Evolutionary conservation across 2,329 filamentous ascomycete species (phyloP).

Genomic region (Pestalotiopsis sp.): DNA sequence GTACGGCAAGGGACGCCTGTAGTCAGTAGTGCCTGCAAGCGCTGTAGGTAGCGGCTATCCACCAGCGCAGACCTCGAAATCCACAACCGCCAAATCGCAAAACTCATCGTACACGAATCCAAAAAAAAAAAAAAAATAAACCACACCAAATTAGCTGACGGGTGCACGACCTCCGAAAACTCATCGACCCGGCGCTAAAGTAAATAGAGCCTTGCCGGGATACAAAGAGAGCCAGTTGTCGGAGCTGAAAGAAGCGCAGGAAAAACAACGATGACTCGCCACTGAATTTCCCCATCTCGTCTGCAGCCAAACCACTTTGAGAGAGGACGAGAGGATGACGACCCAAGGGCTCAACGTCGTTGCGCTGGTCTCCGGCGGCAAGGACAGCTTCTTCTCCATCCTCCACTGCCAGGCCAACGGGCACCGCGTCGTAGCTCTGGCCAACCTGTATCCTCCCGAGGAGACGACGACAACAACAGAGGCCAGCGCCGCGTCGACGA

Average conservation of each 20-base stretch:
- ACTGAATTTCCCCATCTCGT: slow-evolving; percentile 1
- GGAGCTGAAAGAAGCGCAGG: not conserved
- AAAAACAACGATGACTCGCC: slow-evolving; percentile 2
- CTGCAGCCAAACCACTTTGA: not conserved
- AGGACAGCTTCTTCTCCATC: slow-evolving; percentile 93
- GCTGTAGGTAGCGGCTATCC: not conserved
- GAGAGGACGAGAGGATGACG: slow-evolving; percentile 34
- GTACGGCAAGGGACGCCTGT: not conserved
- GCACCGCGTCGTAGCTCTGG: slow-evolving; percentile 83
- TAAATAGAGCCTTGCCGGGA: not conserved
- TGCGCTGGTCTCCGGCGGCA: slow-evolving; percentile 91
- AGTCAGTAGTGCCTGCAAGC: not conserved
- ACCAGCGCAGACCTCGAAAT: not conserved
- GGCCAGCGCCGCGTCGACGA: slow-evolving; percentile 16
- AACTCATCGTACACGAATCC: not conserved
- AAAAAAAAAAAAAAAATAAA: not conserved
- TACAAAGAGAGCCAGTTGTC: not conserved
- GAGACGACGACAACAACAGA: not conserved
- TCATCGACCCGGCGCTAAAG: slow-evolving; percentile 2
- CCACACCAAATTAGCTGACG: not conserved
- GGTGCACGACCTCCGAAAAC: slow-evolving; percentile 8
- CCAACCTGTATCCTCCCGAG: slow-evolving; percentile 74
- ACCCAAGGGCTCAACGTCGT: slow-evolving; percentile 70
- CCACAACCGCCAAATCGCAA: not conserved
- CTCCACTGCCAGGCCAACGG: slow-evolving; percentile 88